phyloP scores from a whole-genome alignment of 2,329 filamentous ascomycete genomes.

The Pyrenophora teres region DNA sequence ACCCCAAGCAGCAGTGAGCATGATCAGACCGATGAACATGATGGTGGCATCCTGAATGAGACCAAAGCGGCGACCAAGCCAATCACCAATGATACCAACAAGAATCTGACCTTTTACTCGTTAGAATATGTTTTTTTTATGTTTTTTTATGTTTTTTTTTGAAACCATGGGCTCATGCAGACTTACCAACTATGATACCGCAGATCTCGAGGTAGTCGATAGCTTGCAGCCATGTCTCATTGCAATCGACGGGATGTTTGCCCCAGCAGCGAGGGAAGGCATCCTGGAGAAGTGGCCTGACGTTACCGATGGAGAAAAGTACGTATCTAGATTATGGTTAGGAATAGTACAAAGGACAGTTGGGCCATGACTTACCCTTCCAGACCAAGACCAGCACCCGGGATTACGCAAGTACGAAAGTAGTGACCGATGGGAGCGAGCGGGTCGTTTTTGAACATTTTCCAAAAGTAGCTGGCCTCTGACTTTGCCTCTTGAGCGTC shows the following conservation, averaged over 20 bases:
- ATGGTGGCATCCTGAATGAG: conserved; percentile 92
- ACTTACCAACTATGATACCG: conserved; percentile 79
- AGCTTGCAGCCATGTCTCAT: conserved; percentile 77
- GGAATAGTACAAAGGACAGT: neutral
- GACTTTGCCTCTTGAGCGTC: conserved; percentile 70
- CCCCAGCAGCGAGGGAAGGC: conserved; percentile 83
- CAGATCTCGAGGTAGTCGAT: conserved; percentile 91
- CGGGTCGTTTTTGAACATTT: conserved; percentile 85
- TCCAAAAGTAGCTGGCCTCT: conserved; percentile 70
- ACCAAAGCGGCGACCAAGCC: conserved; percentile 90
- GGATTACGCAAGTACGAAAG: conserved; percentile 86
- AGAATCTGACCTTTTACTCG: conserved; percentile 64
- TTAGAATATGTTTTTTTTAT: too few relatives aligned
- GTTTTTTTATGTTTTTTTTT: too few relatives aligned
- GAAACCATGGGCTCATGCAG: too few relatives aligned
- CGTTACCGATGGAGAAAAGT: conserved; percentile 93
- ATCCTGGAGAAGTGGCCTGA: conserved; percentile 77
- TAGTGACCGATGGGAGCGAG: conserved; percentile 85
- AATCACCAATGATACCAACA: conserved; percentile 80
- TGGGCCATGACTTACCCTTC: conserved; percentile 62
- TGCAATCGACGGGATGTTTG: conserved; percentile 63
- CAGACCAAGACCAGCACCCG: conserved; percentile 86
- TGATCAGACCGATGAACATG: conserved; percentile 91
- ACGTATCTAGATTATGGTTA: conserved; percentile 67
- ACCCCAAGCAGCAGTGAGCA: conserved; percentile 92